Conservation (phyloP, 169 alveolate species). For the Theileria orientalis region DNA sequence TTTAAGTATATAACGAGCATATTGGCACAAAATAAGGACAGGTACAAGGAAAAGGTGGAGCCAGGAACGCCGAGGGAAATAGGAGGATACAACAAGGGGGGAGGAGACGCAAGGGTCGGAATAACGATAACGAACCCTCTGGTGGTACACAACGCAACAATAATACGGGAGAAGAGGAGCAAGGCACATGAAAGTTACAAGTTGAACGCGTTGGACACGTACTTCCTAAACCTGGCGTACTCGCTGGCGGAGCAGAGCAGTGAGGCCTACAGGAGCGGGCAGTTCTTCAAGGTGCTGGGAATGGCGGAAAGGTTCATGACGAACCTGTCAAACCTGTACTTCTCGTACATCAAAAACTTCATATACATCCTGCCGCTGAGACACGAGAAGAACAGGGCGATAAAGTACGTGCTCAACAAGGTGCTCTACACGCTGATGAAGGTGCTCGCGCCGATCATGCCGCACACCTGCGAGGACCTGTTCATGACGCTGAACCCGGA, state of each 20-base stretch:
- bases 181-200: not conserved
- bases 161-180: not conserved
- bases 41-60: not conserved
- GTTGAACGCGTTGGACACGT: slow-evolving; percentile 38
- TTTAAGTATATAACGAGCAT: slow-evolving; percentile 55
- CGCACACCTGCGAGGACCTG: slow-evolving; percentile 62
- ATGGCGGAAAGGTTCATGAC: slow-evolving; percentile 37
- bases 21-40: not conserved
- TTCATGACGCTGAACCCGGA: not conserved
- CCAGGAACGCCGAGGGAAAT: not conserved
- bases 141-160: not conserved
- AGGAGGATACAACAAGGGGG: not conserved
- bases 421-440: slow-evolving; percentile 26
- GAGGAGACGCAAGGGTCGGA: no score
- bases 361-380: slow-evolving; percentile 26
- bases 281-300: slow-evolving; percentile 37
- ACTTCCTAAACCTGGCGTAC: slow-evolving; percentile 41
- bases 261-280: slow-evolving; percentile 18
- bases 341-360: slow-evolving; percentile 49
- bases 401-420: slow-evolving; percentile 10
- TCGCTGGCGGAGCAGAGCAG: slow-evolving; percentile 22
- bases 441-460: slow-evolving; percentile 62
- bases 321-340: slow-evolving; percentile 41
- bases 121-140: not conserved
- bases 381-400: slow-evolving; percentile 24